A percentile compares a stretch with the other conserved stretches of the same genome.
phyloP scores from a whole-genome alignment of 345 rosid species.

The Anacardium occidentale region DNA sequence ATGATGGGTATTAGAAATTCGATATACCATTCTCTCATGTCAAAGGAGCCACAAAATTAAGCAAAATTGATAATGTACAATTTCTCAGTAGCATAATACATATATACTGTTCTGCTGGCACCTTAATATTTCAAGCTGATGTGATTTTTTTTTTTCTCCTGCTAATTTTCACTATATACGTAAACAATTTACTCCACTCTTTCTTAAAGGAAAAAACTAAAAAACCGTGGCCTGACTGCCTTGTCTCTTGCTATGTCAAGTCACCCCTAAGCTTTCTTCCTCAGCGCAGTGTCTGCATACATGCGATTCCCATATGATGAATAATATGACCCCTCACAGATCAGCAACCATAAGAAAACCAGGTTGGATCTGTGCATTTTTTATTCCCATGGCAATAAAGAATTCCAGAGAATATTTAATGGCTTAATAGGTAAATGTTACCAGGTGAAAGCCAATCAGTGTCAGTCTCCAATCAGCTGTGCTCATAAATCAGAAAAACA shows the following conservation, averaged over 20 bases:
- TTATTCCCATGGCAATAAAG: conserved; percentile 38
- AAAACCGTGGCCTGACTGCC: conserved; percentile 26
- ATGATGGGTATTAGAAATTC: too few species aligned
- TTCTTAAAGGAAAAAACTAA: conserved; percentile 27
- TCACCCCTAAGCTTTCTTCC: conserved; percentile 25
- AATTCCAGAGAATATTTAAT: conserved; percentile 31
- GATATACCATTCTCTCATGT: background rate
- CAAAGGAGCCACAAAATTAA: conserved; percentile 25
- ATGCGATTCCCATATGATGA: conserved; percentile 24
- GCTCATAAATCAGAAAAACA: conserved; percentile 6
- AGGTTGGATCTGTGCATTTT: conserved; percentile 17
- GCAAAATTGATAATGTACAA: conserved; percentile 82
- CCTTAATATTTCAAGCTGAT: conserved; percentile 30
- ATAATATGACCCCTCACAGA: conserved; percentile 16
- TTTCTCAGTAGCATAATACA: conserved; percentile 35
- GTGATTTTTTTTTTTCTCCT: conserved; percentile 23
- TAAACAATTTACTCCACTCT: conserved; percentile 44
- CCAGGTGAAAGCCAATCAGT: conserved; percentile 24
- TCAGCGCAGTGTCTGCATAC: conserved; percentile 15
- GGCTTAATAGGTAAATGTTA: conserved; percentile 25
- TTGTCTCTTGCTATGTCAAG: conserved; percentile 28
- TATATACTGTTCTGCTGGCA: conserved; percentile 22
- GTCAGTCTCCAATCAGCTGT: conserved; percentile 21
- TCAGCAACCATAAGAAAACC: conserved; percentile 24
- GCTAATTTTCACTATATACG: conserved; percentile 50